phyloP scores from a whole-genome alignment of 129 eudicot genomes.

The Pseudognaphalium luteoalbum region DNA sequence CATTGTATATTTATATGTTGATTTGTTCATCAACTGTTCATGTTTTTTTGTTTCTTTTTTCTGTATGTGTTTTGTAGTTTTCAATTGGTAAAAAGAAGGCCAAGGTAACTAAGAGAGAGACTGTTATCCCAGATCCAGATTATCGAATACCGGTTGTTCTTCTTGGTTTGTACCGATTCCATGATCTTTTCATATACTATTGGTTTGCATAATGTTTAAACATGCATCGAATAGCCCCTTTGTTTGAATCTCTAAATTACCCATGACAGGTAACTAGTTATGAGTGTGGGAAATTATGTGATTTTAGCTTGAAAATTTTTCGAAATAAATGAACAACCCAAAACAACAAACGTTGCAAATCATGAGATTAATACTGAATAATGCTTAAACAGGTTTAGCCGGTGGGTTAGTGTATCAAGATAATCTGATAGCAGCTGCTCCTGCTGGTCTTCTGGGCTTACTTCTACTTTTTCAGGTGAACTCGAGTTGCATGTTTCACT shows the following conservation, averaged over 20 bases:
- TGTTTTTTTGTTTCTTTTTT: neutral
- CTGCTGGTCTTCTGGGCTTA: constrained; percentile 86
- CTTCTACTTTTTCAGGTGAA: constrained; percentile 87
- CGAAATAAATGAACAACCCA: neutral
- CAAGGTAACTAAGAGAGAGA: constrained; percentile 57
- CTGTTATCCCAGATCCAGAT: constrained; percentile 85
- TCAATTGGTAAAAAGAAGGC: constrained; percentile 56
- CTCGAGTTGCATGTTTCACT: neutral
- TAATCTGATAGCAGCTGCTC: constrained; percentile 80
- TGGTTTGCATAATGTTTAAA: neutral
- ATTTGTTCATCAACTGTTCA: neutral
- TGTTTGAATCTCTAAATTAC: neutral
- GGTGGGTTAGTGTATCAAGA: constrained; percentile 77
- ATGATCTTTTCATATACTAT: neutral
- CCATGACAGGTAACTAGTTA: neutral
- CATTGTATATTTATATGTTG: neutral
- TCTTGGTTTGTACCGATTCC: constrained; percentile 54
- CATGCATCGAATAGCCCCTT: neutral
- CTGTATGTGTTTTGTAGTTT: constrained; percentile 18
- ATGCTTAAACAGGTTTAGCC: constrained; percentile 53
- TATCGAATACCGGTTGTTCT: constrained; percentile 86
- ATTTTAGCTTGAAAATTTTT: neutral
- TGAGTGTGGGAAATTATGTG: neutral
- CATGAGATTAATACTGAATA: neutral
- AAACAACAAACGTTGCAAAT: neutral